Conservation (phyloP, 2,329 filamentous ascomycete species). For the Apiospora koreana region DNA sequence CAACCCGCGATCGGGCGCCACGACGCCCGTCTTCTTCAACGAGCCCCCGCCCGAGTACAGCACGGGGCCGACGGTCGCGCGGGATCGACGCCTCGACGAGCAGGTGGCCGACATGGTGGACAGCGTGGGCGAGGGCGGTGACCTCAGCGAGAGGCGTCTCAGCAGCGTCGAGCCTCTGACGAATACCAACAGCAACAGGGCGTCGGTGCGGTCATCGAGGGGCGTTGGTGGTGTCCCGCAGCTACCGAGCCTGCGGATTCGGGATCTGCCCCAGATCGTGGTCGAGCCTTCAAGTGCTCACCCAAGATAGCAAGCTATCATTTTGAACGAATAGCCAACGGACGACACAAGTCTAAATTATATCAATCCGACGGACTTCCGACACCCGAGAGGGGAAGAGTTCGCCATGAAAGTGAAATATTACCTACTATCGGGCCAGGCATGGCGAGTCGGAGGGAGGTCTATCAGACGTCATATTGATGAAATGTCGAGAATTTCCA, state of each 20-base stretch:
- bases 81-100: conserved; percentile 35
- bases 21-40: conserved; percentile 29
- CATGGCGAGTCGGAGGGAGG: not conserved
- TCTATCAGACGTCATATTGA: too few species aligned
- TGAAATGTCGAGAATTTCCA: not conserved
- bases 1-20: conserved; percentile 35
- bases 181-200: not conserved
- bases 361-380: not conserved
- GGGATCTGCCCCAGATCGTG: conserved; percentile 56
- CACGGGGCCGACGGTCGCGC: conserved; percentile 37
- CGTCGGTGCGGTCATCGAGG: not conserved
- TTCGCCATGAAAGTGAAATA: not conserved
- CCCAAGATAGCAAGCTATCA: conserved; percentile 20
- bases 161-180: conserved; percentile 18
- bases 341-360: not conserved
- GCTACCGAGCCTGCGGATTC: conserved; percentile 54
- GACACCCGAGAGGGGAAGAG: not conserved
- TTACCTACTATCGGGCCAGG: not conserved
- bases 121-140: conserved; percentile 24
- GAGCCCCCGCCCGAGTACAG: conserved; percentile 54
- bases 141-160: conserved; percentile 25
- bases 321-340: not conserved
- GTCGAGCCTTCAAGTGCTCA: conserved; percentile 53
- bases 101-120: conserved; percentile 30
- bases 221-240: conserved; percentile 36